Base-by-base conservation (phyloP, 495 filamentous ascomycete species). In the Daldinia decipiens region DNA sequence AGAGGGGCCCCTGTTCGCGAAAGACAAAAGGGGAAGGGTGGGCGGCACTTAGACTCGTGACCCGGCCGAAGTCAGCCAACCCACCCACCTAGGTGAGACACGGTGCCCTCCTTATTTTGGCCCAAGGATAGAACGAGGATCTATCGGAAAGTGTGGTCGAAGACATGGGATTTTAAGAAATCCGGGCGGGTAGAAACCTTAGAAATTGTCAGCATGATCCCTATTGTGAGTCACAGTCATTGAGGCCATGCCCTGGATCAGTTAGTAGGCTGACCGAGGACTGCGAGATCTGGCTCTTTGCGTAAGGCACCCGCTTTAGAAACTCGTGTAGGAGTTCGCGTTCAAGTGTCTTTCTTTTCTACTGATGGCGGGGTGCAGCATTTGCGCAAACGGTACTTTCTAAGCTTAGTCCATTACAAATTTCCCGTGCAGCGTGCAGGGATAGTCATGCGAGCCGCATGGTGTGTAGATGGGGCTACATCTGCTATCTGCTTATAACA, bases 51-150 rank as follows among this genome's bases (percentile, higher is more conserved):
- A 19, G 65, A 74, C 75, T 73, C 73, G 73, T 77, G 75, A 77
- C 75, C 67, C 68, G 55, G 60, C 53, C 66, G 26, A 67, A 73
- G 75, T 76, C 75, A 77, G 73, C 63, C 71, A 75, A 76, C 73
- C 75, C 73, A 69, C 70, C 74, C 65, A 73, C 70, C 74, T 77
- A 74, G 73, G 68, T 72, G 72, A 77, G 75, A 75, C 75, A 75
- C 56, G 59, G 74, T 77, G 59, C 65, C 70, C 73, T 73, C 75
- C 65, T 57, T 70, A 29, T n/a, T 62, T 38, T 53, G 58, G 26
- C 56, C 56, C 56, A 52, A 63, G 67, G 65, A 75, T 62, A 61
- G 45, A 74, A 67, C 64, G 54, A 51, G 8, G 50, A 57, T 51
- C 34, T 47, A 77, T 75, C 67, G 70, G 67, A 77, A 77, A 70